Evolutionary conservation across 108 stramenopile genomes (phyloP).

Genomic region (Discostella stelligeroides): DNA sequence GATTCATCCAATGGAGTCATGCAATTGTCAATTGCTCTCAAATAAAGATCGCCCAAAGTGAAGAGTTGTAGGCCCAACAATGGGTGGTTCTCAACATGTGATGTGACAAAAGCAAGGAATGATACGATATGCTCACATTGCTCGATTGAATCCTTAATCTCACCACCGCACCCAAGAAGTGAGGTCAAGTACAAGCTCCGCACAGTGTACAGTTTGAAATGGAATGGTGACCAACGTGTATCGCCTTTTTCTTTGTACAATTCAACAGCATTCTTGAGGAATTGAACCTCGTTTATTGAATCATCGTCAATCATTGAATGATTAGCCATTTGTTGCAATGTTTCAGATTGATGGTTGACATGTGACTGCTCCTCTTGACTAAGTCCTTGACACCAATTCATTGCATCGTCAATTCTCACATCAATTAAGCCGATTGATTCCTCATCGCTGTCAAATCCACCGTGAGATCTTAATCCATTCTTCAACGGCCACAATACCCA

Average conservation of each 20-base stretch:
- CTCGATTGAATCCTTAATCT: slow-evolving; percentile 25
- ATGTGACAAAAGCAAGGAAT: slow-evolving; percentile 44
- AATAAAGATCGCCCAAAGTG: slow-evolving; percentile 64
- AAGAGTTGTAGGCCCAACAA: slow-evolving; percentile 65
- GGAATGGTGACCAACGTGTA: slow-evolving; percentile 27
- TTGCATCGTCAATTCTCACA: slow-evolving; percentile 26
- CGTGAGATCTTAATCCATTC: background rate
- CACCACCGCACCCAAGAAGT: slow-evolving; percentile 14
- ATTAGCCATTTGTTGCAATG: slow-evolving; percentile 25
- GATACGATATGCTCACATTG: slow-evolving; percentile 56
- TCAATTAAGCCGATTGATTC: slow-evolving; percentile 16
- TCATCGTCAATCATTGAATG: slow-evolving; percentile 36
- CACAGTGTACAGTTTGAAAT: slow-evolving; percentile 29
- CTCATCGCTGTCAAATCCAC: background rate
- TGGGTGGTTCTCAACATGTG: slow-evolving; percentile 53
- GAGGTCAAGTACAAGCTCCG: slow-evolving; percentile 36
- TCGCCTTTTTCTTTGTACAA: slow-evolving; percentile 17
- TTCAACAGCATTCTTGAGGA: slow-evolving; percentile 18
- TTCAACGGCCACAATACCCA: slow-evolving; percentile 35
- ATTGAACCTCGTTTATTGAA: slow-evolving; percentile 23
- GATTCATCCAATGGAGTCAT: background rate
- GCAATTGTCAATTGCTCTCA: background rate
- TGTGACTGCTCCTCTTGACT: background rate
- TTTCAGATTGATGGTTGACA: slow-evolving; percentile 10
- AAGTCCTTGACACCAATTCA: slow-evolving; percentile 5